A percentile compares a stretch with the other conserved stretches of the same genome.
Conservation (phyloP, 2,329 filamentous ascomycete species). For the Ceratocystis papillata region DNA sequence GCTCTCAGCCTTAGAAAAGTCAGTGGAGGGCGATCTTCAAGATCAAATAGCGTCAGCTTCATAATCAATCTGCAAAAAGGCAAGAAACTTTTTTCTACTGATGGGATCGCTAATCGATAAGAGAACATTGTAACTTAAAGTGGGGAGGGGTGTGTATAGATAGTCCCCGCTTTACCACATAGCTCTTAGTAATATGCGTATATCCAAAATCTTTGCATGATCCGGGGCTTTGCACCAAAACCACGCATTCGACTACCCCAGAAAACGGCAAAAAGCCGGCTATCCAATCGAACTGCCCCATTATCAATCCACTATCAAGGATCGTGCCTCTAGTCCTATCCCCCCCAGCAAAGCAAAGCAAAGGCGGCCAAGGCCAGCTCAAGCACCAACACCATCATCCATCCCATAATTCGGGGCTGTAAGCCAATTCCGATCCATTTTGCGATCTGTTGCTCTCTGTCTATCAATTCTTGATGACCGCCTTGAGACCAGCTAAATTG, state of each 20-base stretch:
- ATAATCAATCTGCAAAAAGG: neutral
- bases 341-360: neutral
- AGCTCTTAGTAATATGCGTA: neutral
- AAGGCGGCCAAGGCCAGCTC: slow-evolving; percentile 11
- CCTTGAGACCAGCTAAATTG: slow-evolving; percentile 14
- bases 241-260: neutral
- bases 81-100: slow-evolving; percentile 21
- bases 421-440: slow-evolving; percentile 15
- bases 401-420: slow-evolving; percentile 19
- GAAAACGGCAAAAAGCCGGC: slow-evolving; percentile 22
- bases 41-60: neutral
- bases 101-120: slow-evolving; percentile 22
- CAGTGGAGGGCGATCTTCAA: slow-evolving; percentile 3
- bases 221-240: slow-evolving; percentile 12
- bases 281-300: slow-evolving; percentile 19
- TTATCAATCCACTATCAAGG: slow-evolving; percentile 18
- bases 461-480: slow-evolving; percentile 18
- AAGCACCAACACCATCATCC: slow-evolving; percentile 5
- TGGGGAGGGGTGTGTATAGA: neutral
- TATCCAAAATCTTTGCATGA: neutral
- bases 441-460: neutral
- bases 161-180: neutral
- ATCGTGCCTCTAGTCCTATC: slow-evolving; percentile 10
- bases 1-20: neutral
- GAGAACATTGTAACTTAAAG: neutral